Base-by-base conservation (phyloP, 2,329 filamentous ascomycete species). In the Claviceps cyperi region DNA sequence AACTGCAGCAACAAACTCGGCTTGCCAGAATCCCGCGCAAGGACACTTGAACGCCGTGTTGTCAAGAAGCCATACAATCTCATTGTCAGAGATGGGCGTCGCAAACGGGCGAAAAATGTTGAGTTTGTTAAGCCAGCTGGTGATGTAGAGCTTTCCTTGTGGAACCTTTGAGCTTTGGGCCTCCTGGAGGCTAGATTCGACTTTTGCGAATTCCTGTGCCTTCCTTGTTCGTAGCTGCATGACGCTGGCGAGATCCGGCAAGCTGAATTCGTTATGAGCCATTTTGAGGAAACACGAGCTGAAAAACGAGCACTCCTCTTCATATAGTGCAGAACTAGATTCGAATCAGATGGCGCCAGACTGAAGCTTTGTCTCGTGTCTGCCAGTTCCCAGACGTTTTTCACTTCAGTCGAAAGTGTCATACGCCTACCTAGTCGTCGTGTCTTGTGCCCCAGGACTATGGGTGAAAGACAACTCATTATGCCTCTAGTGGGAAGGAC, bases 11-110 rank as follows among this genome's bases (percentile, higher is more conserved):
- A 94, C 81, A 54, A 90, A 89, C 62, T 96, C 87, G 24, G 84
- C 84, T 59, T 86, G 75, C 88, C 89, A 96, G 48, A 62, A 64
- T 49, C 67, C 68, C 2, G 66, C 64, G 51, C 64, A 59, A 17
- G 67, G 60, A 44, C 70, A 66, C 53, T 79, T 78, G 63, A 84
- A 91, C 4, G 89, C 90, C 2, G 86, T 91, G 60, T 92, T 95
- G 69, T 97, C 89, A 46, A 96, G 72, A 7, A 96, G 71, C 91
- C 91, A 96, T 40, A 96, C 81, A 14, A 78, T 80, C 63, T 95
- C 84, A 39, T 77, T 68, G 15, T 73, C 71, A 50, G 80, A 75
- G 45, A 87, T 76, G 36, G 73, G 69, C 44, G 75, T 75, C 1
- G 76, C 72, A 15, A 49, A 51, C 7, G 44, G 49, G 8, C 40